Evolutionary conservation across 1,139 yeast species (phyloP), one percentile per base, ranked within the genome.

Genomic region (Hemisphaericaspora xylofermentans): DNA sequence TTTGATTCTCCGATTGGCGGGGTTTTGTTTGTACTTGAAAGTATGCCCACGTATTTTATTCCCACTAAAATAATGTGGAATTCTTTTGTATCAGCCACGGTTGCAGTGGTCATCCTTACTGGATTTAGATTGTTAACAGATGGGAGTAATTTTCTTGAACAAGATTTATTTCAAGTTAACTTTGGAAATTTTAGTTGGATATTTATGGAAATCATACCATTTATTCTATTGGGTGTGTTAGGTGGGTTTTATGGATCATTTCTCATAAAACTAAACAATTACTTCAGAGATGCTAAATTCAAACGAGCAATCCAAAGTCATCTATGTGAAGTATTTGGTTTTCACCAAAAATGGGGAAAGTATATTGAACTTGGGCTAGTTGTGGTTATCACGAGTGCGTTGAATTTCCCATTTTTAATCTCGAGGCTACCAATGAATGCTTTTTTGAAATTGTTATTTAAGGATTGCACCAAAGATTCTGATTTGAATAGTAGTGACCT

Each of bases 1-100:
- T 91, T 91, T 64, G 89, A 89, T 42, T 85, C 97, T 0, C 98
- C 98, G 1, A 87, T 91, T 44, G 97, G 97, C 13, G 98, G 98
- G 4, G 95, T 91, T 1, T 63, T 91, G 24, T 91, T 91, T 62
- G 86, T 89, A 3, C 64, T 91, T 24, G 98, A 91, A 54, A 79
- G 79, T 46, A 70, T 86, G 45, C 79, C 84, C 3, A 74, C 82
- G 35, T 84, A 76, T 52, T 79, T 82, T 53, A 74, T 76, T 40
- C 80, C 84, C 17, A 79, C 80, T 19, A 75, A 72, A 44, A 74
- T 82, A 48, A 78, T 86, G 82, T 87, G 95, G 96, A 82, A 79
- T 49, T 80, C 89, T 3, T 87, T 87, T 61, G 84, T 86, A 3
- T 79, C 88, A 47, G 84, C 95, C 1, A 84, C 88, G 51, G 65